These are phyloP conservation scores for Jamesozyma gamospora DNA, from an alignment of 805 yeast genomes.

Conservation along the genomic window DNA sequence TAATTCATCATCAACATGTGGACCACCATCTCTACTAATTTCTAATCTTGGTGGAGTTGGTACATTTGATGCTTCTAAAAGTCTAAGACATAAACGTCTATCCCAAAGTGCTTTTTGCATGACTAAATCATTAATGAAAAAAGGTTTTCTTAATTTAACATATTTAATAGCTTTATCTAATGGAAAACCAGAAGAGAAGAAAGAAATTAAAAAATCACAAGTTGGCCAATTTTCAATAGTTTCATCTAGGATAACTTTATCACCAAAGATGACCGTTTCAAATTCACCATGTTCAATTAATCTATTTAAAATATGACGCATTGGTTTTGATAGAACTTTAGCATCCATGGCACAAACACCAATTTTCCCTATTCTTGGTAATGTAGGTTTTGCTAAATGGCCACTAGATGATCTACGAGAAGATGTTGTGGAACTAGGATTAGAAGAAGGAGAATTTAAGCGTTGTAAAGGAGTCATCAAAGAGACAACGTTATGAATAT, in stretches of 20 bases:
- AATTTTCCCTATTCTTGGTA: slow-evolving; percentile 77
- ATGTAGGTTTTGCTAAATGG: slow-evolving; percentile 28
- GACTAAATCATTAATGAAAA: slow-evolving; percentile 73
- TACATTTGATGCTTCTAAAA: slow-evolving; percentile 72
- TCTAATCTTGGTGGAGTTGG: slow-evolving; percentile 85
- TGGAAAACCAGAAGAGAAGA: slow-evolving; percentile 95
- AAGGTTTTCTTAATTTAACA: slow-evolving; percentile 83
- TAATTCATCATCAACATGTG: slow-evolving; percentile 64
- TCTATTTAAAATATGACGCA: slow-evolving; percentile 79
- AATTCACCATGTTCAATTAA: slow-evolving; percentile 89
- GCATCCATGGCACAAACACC: slow-evolving; percentile 99
- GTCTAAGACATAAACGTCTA: slow-evolving; percentile 72
- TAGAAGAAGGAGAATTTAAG: slow-evolving; percentile 1
- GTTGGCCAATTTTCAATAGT: slow-evolving; percentile 96
- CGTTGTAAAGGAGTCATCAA: background rate
- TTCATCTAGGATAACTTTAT: slow-evolving; percentile 91
- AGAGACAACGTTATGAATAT: background rate
- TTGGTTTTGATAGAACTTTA: slow-evolving; percentile 91
- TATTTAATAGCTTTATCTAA: slow-evolving; percentile 89
- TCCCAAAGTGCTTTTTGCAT: slow-evolving; percentile 98
- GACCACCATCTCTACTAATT: slow-evolving; percentile 95
- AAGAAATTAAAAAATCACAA: slow-evolving; percentile 87
- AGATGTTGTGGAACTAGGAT: slow-evolving; percentile 18
- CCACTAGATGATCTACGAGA: slow-evolving; percentile 26
- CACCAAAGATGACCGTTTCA: slow-evolving; percentile 94